Conservation (phyloP, 2,329 filamentous ascomycete species). For the Microdochium paspali region DNA sequence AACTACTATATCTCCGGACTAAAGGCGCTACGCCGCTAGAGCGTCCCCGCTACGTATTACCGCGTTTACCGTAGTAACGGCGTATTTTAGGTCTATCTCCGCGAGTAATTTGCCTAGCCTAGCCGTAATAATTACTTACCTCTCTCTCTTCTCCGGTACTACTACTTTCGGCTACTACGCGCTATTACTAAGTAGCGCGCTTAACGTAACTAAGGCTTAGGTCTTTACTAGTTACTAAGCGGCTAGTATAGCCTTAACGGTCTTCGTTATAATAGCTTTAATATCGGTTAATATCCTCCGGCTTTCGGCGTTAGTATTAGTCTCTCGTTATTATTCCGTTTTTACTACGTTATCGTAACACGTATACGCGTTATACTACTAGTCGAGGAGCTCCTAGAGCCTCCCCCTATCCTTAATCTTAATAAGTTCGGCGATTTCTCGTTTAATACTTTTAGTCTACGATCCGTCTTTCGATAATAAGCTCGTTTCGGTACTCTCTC, state of each 20-base stretch:
- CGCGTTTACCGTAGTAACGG: background rate
- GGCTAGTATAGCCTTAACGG: too few relatives aligned
- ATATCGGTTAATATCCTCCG: too few relatives aligned
- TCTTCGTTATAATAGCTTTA: too few relatives aligned
- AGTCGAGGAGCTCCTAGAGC: too few relatives aligned
- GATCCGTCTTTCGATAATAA: background rate
- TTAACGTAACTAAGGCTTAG: background rate
- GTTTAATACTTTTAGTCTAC: background rate
- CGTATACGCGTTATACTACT: too few relatives aligned
- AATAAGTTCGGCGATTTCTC: background rate
- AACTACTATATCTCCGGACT: background rate
- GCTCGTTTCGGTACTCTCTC: background rate
- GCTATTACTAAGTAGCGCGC: background rate
- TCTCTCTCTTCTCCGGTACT: background rate
- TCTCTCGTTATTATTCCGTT: too few relatives aligned
- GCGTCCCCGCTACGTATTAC: background rate
- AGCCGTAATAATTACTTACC: background rate
- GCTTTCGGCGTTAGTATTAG: too few relatives aligned
- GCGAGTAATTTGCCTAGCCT: background rate
- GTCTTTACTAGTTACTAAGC: background rate
- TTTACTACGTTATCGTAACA: too few relatives aligned
- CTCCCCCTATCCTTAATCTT: too few relatives aligned
- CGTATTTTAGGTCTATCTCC: background rate
- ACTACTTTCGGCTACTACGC: background rate
- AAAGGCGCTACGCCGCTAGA: background rate